Base-by-base conservation (phyloP, 2,329 filamentous ascomycete species). In the Dichotomopilus funicola region DNA sequence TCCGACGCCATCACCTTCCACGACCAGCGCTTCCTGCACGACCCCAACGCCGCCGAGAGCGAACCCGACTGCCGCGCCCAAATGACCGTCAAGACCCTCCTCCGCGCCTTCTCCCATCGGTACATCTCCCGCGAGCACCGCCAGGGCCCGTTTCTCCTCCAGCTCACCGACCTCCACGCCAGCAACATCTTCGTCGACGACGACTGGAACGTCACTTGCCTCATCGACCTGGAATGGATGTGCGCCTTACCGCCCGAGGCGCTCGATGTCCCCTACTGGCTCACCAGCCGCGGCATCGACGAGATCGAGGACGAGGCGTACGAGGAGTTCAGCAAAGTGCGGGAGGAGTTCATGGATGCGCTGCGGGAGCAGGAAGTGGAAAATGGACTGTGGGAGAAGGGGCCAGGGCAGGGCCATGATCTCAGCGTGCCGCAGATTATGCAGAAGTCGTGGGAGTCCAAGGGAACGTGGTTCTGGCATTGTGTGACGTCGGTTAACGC, bases 1-100 rank as follows among this genome's bases (percentile, higher is more conserved):
- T n/a, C 63, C 6, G 66, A 67, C 49, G 40, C 67, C 54, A 37
- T 68, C 12, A 57, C 64, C 10, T 56, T 67, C 2, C 64, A 68
- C 53, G 65, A 54, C 47, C 11, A 13, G 8, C 19, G 35, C 12
- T 40, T 54, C 10, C 53, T 50, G 34, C 6, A 3, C 13, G 19
- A 54, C 5, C 53, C 13, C 12, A 49, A 54, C 41, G 33, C 53
- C 34, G 41, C 50, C n/a, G 9, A 34, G 2, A n/a, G 12, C 35
- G 53, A 37, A 5, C 13, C 10, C n/a, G 53, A 54, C 6, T 40
- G 40, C 46, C 47, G 46, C 12, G 34, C 11, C 19, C 46, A 40
- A n/a, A 54, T 54, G 51, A 19, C 45, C n/a, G 46, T 37, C 38
- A 34, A 12, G 33, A 41, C 46, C 7, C 38, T 54, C 38, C 52